These are phyloP conservation scores for Phialophora tarda DNA, from an alignment of 2,329 filamentous ascomycete species.

Conservation along the genomic window DNA sequence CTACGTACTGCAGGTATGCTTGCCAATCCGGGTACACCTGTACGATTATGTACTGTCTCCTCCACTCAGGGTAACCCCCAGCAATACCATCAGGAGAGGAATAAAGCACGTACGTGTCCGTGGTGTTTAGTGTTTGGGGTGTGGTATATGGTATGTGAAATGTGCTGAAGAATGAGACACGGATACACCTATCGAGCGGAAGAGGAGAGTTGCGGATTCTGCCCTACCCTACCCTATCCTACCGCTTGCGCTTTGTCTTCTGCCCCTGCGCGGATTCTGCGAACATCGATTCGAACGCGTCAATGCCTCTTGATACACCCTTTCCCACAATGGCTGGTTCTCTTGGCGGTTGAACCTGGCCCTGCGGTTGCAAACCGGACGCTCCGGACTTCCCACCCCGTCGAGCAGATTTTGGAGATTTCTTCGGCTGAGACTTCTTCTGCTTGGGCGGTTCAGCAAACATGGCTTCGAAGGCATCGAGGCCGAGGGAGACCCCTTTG, in stretches of 20 bases:
- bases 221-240: neutral
- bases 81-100: no score
- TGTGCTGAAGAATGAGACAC: no score
- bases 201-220: neutral
- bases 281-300: constrained; percentile 32
- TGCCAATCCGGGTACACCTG: neutral
- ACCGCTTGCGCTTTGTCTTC: neutral
- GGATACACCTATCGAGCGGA: no score
- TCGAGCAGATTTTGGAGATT: neutral
- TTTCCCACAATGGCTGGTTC: constrained; percentile 19
- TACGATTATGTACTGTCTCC: neutral
- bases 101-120: no score
- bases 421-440: constrained; percentile 2
- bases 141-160: no score
- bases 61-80: neutral
- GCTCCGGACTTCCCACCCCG: neutral
- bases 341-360: neutral
- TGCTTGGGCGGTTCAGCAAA: constrained; percentile 10
- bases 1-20: neutral
- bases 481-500: constrained; percentile 29
- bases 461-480: constrained; percentile 34
- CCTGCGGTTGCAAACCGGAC: neutral
- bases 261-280: neutral
- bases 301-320: constrained; percentile 29
- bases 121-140: no score